A percentile compares a stretch with the other conserved stretches of the same genome.
phyloP scores from a whole-genome alignment of 805 yeast species.

The Jamesozyma gamospora region DNA sequence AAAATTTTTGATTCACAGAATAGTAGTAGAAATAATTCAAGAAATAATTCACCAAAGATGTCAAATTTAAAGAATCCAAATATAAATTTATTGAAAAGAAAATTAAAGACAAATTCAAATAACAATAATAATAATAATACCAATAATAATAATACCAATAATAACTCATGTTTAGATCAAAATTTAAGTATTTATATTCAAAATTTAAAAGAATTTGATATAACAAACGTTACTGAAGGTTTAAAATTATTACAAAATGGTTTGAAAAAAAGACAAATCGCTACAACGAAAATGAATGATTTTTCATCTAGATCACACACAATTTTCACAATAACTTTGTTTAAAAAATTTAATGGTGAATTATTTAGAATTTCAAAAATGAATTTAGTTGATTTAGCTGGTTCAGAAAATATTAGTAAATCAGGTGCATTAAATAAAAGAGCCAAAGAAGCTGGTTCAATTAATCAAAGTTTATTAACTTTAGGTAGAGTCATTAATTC shows the following conservation, averaged over 20 bases:
- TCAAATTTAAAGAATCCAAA: conserved; percentile 4
- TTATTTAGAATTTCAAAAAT: conserved; percentile 53
- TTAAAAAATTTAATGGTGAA: conserved; percentile 41
- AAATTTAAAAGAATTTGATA: conserved; percentile 52
- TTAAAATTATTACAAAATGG: conserved; percentile 47
- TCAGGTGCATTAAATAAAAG: conserved; percentile 82
- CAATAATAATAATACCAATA: neutral
- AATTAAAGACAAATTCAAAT: neutral
- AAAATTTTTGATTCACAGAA: conserved; percentile 39
- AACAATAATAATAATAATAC: neutral
- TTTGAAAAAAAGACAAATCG: conserved; percentile 49
- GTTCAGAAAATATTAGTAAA: conserved; percentile 79
- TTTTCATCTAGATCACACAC: conserved; percentile 70
- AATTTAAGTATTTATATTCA: conserved; percentile 41
- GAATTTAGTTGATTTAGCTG: conserved; percentile 89
- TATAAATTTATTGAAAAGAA: neutral
- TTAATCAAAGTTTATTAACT: conserved; percentile 78
- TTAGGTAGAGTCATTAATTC: conserved; percentile 82
- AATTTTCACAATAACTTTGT: conserved; percentile 55
- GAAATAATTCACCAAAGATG: conserved; percentile 16
- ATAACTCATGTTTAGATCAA: conserved; percentile 8
- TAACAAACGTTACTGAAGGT: conserved; percentile 48
- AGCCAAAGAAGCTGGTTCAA: conserved; percentile 89
- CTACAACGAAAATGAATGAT: conserved; percentile 66
- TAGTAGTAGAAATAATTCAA: conserved; percentile 5